phyloP scores from a whole-genome alignment of 2,329 filamentous ascomycete genomes.

The Aspergillus calidoustus region DNA sequence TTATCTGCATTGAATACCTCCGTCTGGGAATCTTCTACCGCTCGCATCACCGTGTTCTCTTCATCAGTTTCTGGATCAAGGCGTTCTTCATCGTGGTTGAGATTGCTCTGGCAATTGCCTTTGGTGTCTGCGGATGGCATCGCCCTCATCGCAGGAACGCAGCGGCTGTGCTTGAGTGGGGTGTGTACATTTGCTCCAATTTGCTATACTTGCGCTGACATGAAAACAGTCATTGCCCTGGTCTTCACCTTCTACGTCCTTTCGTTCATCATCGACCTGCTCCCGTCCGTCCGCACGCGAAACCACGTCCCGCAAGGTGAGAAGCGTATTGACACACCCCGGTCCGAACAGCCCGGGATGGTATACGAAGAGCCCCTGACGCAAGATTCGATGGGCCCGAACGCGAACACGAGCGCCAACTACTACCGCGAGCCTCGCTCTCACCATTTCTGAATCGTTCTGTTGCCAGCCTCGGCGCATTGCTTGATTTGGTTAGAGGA shows the following conservation, averaged over 20 bases:
- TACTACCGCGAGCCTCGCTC: constrained; percentile 37
- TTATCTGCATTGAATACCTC: constrained; percentile 89
- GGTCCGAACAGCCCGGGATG: constrained; percentile 23
- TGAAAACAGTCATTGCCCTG: constrained; percentile 65
- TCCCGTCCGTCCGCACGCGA: constrained; percentile 73
- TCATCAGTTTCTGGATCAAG: constrained; percentile 85
- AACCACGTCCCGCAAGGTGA: constrained; percentile 50
- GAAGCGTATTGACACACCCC: constrained; percentile 35
- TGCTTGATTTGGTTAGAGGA: constrained; percentile 1
- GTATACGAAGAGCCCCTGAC: constrained; percentile 44
- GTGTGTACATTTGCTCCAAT: constrained; percentile 31
- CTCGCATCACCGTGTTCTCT: constrained; percentile 69
- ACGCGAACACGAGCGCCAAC: constrained; percentile 33
- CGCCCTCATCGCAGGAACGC: constrained; percentile 55
- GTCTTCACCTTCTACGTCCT: constrained; percentile 88
- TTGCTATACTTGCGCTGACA: not conserved
- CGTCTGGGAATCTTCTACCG: constrained; percentile 80
- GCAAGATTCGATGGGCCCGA: constrained; percentile 42
- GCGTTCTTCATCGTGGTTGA: constrained; percentile 82
- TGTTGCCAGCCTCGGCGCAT: not conserved
- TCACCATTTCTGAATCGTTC: constrained; percentile 16
- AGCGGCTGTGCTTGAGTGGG: constrained; percentile 79
- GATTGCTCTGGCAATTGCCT: constrained; percentile 68
- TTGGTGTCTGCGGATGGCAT: constrained; percentile 58
- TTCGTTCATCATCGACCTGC: constrained; percentile 84